A percentile compares a stretch with the other conserved stretches of the same genome.
phyloP scores from a whole-genome alignment of 1,284 basidiomycete genomes.

The Irpex rosettiformis region DNA sequence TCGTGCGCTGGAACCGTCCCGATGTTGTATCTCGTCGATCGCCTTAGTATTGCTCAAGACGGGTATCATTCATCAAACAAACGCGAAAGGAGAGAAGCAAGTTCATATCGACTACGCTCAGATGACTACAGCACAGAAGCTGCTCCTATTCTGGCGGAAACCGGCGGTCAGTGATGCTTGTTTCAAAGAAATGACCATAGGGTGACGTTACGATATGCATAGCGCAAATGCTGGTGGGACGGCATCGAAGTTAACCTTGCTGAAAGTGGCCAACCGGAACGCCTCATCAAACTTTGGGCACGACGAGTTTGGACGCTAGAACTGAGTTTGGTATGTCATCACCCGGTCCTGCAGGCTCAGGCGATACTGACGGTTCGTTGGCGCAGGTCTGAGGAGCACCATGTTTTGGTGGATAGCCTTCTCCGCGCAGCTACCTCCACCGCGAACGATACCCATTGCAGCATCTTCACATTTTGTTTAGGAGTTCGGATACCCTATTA shows the following conservation, averaged over 20 bases:
- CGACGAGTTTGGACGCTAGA: conserved; percentile 98
- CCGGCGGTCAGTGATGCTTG: conserved; percentile 72
- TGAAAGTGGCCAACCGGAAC: conserved; percentile 46
- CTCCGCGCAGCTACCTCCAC: neutral
- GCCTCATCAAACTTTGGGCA: conserved; percentile 88
- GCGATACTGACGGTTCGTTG: neutral
- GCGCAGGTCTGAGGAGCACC: conserved; percentile 5
- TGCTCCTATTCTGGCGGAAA: conserved; percentile 98
- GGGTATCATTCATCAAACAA: conserved; percentile 77
- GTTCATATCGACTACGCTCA: conserved; percentile 87
- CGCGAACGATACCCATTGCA: conserved; percentile 5
- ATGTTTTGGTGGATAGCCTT: neutral
- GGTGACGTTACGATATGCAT: conserved; percentile 7
- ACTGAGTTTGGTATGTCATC: conserved; percentile 78
- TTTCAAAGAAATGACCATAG: conserved; percentile 4
- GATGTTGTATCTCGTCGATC: conserved; percentile 98
- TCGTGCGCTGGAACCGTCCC: conserved; percentile 90
- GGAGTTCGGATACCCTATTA: conserved; percentile 7
- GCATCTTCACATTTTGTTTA: neutral
- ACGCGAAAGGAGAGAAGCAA: conserved; percentile 52
- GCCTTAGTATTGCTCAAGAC: conserved; percentile 97
- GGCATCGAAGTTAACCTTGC: conserved; percentile 88
- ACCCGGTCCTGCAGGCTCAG: neutral
- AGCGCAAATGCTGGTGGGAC: conserved; percentile 99
- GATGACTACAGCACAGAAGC: conserved; percentile 96